Evolutionary conservation across 768 basidiomycete genomes (phyloP).

Genomic region (Leccinum truebloodii): DNA sequence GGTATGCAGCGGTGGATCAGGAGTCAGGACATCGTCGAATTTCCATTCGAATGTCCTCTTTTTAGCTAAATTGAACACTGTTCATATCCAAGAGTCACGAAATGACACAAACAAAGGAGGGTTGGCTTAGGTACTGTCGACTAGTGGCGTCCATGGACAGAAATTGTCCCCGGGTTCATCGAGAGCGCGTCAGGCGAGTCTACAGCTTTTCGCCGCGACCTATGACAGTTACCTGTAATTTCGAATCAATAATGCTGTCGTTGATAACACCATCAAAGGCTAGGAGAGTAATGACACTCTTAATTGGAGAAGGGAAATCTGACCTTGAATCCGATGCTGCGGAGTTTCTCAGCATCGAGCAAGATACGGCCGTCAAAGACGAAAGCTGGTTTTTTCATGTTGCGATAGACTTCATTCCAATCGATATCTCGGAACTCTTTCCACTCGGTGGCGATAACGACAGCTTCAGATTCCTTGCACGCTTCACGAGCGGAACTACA

Average conservation of each 20-base stretch:
- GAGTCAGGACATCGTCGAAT: not conserved
- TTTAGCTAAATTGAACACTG: constrained; percentile 17
- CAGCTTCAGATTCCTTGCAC: constrained; percentile 84
- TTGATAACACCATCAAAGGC: constrained; percentile 12
- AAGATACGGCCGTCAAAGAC: constrained; percentile 93
- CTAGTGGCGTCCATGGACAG: constrained; percentile 12
- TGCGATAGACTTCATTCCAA: constrained; percentile 81
- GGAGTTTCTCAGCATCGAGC: constrained; percentile 77
- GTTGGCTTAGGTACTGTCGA: constrained; percentile 6
- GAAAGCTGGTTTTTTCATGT: constrained; percentile 98
- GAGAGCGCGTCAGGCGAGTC: not conserved
- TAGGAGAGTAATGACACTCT: not conserved
- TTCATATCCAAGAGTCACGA: not conserved
- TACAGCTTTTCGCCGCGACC: constrained; percentile 52
- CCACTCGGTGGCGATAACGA: constrained; percentile 98
- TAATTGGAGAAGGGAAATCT: constrained; percentile 2
- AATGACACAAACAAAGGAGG: not conserved
- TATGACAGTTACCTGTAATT: constrained; percentile 53
- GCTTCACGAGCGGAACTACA: constrained; percentile 79
- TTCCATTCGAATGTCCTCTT: not conserved
- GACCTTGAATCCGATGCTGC: constrained; percentile 89
- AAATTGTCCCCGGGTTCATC: not conserved
- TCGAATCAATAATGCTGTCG: constrained; percentile 5
- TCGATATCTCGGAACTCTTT: constrained; percentile 93
- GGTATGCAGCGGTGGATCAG: not conserved